Base-by-base conservation (phyloP, 805 yeast species). In the Yarrowia osloensis region DNA sequence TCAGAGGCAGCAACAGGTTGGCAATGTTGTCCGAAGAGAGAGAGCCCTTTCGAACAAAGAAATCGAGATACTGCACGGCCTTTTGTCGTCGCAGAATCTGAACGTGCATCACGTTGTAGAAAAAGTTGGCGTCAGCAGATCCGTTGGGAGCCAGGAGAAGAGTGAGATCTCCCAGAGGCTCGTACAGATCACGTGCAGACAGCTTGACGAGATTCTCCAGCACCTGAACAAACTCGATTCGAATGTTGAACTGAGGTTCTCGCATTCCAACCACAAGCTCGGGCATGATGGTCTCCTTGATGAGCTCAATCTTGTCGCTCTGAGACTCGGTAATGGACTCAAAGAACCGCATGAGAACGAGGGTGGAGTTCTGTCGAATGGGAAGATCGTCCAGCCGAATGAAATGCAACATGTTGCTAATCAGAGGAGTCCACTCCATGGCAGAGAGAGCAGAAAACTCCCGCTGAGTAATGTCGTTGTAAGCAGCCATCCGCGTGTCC, bases 11-110 rank as follows among this genome's bases (percentile, higher is more conserved):
- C 49, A 95, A 73, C 74, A 88, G 92, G 73, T 90, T 95, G 0
- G 96, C 83, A 66, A 94, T 85, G 71, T 86, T 87, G 40, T 79
- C 77, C 28, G 84, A 84, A 0, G 84, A 76, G 7, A 93, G 76
- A 8, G 69, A 67, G 1, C 71, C 72, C 7, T 79, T 70, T 22
- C 75, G 68, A 6, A 85, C 83, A 49, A 81, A 72, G 5, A 81
- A 86, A 12, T 82, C 82, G 31, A 93, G 77, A 68, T 89, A 82
- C 72, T 86, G 83, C 24, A 94, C 81, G 0, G 98, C 97, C 72
- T 92, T 83, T 75, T 89, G 92, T 72, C 97, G 88, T 78, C 96
- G 85, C 73, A 88, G 91, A 11, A 88, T 72, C 78, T 94, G 99
- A 40, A 94, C 86, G 75, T 94, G 97, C 68, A 82, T 83, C 57